Conservation (phyloP, 352 stramenopile genomes). For the Phytophthora palmivora region DNA sequence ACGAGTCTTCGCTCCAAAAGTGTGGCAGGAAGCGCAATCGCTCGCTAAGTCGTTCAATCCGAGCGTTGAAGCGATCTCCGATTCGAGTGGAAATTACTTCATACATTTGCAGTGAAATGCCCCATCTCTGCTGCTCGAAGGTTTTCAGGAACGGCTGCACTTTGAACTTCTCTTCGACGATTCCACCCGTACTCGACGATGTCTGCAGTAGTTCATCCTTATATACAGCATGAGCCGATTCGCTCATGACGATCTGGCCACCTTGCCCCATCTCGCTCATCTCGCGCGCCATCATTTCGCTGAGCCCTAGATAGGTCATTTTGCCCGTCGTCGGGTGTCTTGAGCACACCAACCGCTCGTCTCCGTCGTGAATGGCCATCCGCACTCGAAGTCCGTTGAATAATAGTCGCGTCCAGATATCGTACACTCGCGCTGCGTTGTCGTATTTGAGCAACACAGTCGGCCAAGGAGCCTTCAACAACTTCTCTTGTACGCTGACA, state of each 20-base stretch:
- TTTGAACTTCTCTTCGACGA: slow-evolving; percentile 40
- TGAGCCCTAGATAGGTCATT: slow-evolving; percentile 77
- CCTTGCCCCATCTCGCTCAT: slow-evolving; percentile 70
- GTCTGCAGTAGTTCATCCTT: slow-evolving; percentile 42
- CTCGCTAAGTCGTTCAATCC: slow-evolving; percentile 16
- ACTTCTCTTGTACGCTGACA: slow-evolving; percentile 68
- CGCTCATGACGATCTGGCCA: slow-evolving; percentile 76
- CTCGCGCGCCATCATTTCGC: slow-evolving; percentile 72
- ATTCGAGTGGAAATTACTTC: slow-evolving; percentile 49
- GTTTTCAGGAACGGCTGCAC: slow-evolving; percentile 29
- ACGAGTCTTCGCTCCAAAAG: slow-evolving; percentile 34
- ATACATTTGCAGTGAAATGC: slow-evolving; percentile 48
- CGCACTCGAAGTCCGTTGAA: slow-evolving; percentile 80
- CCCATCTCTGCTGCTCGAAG: slow-evolving; percentile 48
- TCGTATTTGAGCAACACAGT: slow-evolving; percentile 49
- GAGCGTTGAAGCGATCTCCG: slow-evolving; percentile 45
- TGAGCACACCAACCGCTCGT: slow-evolving; percentile 65
- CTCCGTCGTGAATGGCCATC: slow-evolving; percentile 81
- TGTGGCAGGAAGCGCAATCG: slow-evolving; percentile 31
- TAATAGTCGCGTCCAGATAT: slow-evolving; percentile 62
- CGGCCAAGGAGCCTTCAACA: slow-evolving; percentile 69
- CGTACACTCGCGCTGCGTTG: slow-evolving; percentile 50
- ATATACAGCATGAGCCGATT: slow-evolving; percentile 53
- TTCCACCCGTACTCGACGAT: slow-evolving; percentile 1
- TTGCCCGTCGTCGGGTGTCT: slow-evolving; percentile 80